phyloP scores from a whole-genome alignment of 108 stramenopile species.

The Conticribra weissflogii region DNA sequence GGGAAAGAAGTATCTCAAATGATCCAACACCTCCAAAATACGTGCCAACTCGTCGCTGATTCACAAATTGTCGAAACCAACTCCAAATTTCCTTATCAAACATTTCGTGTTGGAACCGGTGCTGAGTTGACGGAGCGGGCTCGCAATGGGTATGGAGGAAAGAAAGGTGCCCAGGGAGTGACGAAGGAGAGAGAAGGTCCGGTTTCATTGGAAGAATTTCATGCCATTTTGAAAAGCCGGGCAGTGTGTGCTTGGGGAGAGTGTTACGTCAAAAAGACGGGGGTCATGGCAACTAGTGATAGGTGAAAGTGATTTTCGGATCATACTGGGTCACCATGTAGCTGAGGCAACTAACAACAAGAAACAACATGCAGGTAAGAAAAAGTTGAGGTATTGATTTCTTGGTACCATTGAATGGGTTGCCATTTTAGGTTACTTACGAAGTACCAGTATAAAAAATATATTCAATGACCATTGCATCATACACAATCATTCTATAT shows the following conservation, averaged over 20 bases:
- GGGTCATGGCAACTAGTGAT: slow-evolving; percentile 33
- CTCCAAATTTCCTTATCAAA: slow-evolving; percentile 69
- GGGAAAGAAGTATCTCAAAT: slow-evolving; percentile 51
- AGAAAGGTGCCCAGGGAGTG: slow-evolving; percentile 26
- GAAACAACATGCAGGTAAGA: too few relatives aligned
- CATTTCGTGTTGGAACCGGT: slow-evolving; percentile 64
- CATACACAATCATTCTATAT: too few relatives aligned
- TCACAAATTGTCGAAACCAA: slow-evolving; percentile 74
- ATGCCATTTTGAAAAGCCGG: slow-evolving; percentile 65
- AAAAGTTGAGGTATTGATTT: too few relatives aligned
- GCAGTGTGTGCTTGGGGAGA: slow-evolving; percentile 89
- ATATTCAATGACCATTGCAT: too few relatives aligned
- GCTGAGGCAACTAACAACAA: too few relatives aligned
- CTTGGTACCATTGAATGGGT: too few relatives aligned
- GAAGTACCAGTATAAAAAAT: too few relatives aligned
- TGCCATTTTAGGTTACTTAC: too few relatives aligned
- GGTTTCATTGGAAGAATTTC: slow-evolving; percentile 43
- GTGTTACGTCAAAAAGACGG: slow-evolving; percentile 69
- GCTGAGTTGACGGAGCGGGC: slow-evolving; percentile 59
- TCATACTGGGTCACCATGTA: too few relatives aligned
- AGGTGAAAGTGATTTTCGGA: too few relatives aligned
- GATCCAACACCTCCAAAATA: slow-evolving; percentile 76
- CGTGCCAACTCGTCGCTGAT: slow-evolving; percentile 79
- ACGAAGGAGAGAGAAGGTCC: slow-evolving; percentile 23
- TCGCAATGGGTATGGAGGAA: slow-evolving; percentile 45